Conservation (phyloP, 768 basidiomycete genomes). For the Phaeotremella skinneri region DNA sequence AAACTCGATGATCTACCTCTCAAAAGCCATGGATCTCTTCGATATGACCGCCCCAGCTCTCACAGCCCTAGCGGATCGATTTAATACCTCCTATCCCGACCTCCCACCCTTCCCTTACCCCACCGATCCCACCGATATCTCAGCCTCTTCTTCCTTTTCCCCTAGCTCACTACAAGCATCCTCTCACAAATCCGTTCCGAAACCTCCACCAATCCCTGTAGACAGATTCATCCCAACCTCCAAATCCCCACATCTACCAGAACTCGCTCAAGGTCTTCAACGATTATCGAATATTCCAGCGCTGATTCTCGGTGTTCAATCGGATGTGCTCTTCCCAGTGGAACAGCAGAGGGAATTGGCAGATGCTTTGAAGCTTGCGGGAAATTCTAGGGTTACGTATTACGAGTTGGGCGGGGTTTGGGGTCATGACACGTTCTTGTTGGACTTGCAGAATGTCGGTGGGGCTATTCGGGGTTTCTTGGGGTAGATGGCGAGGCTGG, state of each 20-base stretch:
- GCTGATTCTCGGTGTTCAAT: slow-evolving; percentile 89
- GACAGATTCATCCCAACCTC: slow-evolving; percentile 53
- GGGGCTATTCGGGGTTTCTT: slow-evolving; percentile 88
- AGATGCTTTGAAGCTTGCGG: slow-evolving; percentile 84
- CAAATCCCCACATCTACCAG: slow-evolving; percentile 66
- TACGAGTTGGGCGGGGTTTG: slow-evolving; percentile 99
- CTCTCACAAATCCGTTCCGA: slow-evolving; percentile 47
- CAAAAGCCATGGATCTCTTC: slow-evolving; percentile 99
- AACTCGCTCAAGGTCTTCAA: slow-evolving; percentile 72
- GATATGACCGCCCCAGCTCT: slow-evolving; percentile 84
- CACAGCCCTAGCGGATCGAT: slow-evolving; percentile 58
- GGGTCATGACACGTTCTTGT: slow-evolving; percentile 98
- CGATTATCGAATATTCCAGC: slow-evolving; percentile 74
- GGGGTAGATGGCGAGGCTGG: too few relatives aligned
- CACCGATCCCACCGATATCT: slow-evolving; percentile 32
- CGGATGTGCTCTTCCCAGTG: slow-evolving; percentile 92
- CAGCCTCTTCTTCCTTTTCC: slow-evolving; percentile 34
- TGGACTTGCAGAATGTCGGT: slow-evolving; percentile 85
- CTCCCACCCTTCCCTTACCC: slow-evolving; percentile 47
- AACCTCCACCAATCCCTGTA: slow-evolving; percentile 19
- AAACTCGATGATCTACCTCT: slow-evolving; percentile 97
- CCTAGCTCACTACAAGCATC: slow-evolving; percentile 35
- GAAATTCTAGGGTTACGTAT: slow-evolving; percentile 84
- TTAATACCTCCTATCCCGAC: slow-evolving; percentile 35
- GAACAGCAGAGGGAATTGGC: slow-evolving; percentile 95